Evolutionary conservation across 345 rosid genomes (phyloP), one percentile per base, ranked within the genome.

Genomic region (Aethionema arabicum): DNA sequence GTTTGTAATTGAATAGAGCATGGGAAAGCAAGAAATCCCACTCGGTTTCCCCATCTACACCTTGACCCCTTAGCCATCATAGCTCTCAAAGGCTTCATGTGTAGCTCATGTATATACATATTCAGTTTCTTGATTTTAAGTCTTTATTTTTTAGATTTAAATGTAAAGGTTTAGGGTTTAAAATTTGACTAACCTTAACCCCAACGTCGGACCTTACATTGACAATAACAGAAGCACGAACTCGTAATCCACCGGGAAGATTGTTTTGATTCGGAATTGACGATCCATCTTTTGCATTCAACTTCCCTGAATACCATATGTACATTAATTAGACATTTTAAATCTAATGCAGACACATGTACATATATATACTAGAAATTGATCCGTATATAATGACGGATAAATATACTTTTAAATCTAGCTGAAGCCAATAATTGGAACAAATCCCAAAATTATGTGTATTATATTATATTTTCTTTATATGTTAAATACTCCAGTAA

Each of bases 161-260:
- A 35, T 47, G 2, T 1, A 21, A 21, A 21, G 27, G 27, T 21
- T 21, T 21, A 21, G 27, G 27, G 27, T 21, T 21, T 21, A 21
- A 31, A 10, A 40, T 57, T 29, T 58, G 2, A 41, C 72, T 47
- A 46, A 69, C 88, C 80, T 85, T 83, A 59, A 87, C 76, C 3
- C 87, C 85, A 21, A 56, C 67, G 37, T 59, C 32, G 5, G 84
- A 77, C 65, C 95, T 81, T 49, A 81, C 15, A 65, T 85, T 85
- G 30, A 78, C 67, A 11, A 82, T 76, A 54, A 82, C 39, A 48
- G 79, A 70, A 29, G 78, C 67, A 54, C 82, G 76, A 12, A 85
- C 63, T 38, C 83, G 75, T 30, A 81, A 59, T 7, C 57, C 27
- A 33, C 63, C 35, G 27, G 80, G 80, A 40, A 77, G 64, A 59